phyloP scores from a whole-genome alignment of 2,329 filamentous ascomycete species.

The Nectriaceae sp. region DNA sequence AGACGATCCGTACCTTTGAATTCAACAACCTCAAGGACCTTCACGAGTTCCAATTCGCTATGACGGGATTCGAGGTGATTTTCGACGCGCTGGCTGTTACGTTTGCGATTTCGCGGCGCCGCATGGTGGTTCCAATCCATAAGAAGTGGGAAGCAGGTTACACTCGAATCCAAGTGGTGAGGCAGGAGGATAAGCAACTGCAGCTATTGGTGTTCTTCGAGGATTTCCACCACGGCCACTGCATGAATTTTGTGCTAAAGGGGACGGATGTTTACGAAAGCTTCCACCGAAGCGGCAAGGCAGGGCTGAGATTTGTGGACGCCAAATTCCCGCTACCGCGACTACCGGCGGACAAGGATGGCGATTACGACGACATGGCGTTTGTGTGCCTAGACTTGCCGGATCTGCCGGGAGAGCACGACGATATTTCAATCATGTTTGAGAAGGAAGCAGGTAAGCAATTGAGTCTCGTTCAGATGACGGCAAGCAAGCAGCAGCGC shows the following conservation, averaged over 20 bases:
- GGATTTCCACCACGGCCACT: conserved; percentile 82
- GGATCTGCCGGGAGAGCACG: conserved; percentile 88
- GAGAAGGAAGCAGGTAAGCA: conserved; percentile 74
- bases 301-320: conserved; percentile 78
- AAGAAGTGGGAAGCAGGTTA: conserved; percentile 90
- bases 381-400: conserved; percentile 87
- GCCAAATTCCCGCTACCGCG: conserved; percentile 86
- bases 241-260: conserved; percentile 87
- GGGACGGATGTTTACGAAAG: conserved; percentile 81
- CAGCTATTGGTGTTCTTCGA: conserved; percentile 87
- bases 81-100: conserved; percentile 72
- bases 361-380: conserved; percentile 60
- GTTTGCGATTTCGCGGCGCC: conserved; percentile 79
- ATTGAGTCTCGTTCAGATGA: background rate
- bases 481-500: conserved; percentile 1
- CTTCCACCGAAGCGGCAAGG: conserved; percentile 64
- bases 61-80: conserved; percentile 78
- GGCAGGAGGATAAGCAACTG: conserved; percentile 68
- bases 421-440: conserved; percentile 86
- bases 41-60: conserved; percentile 74
- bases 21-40: conserved; percentile 69
- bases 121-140: conserved; percentile 90
- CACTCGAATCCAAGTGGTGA: conserved; percentile 77
- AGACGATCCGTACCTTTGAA: conserved; percentile 71
- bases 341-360: conserved; percentile 51